Base-by-base conservation (phyloP, 2,329 filamentous ascomycete species). In the Colletotrichum sp. region DNA sequence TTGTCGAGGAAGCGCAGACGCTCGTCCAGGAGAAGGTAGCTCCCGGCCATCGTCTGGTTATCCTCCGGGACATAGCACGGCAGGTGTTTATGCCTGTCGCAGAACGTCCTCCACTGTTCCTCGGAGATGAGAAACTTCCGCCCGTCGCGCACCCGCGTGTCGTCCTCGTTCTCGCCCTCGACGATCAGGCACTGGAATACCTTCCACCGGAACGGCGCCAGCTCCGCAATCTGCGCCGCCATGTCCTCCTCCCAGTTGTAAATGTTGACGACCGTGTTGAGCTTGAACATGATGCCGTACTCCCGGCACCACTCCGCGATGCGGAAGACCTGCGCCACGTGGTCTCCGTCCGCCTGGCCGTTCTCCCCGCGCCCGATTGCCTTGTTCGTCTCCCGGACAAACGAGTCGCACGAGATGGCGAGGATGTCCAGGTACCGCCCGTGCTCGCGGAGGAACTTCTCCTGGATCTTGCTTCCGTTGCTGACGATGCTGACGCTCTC, bases 351-450 rank as follows among this genome's bases (percentile, higher is more conserved):
- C 5, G 57, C 57, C 39, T 68, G 55, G 55, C 36, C 57, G 19
- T 57, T 64, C 22, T 73, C 65, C 5, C 88, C 88, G 9, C 89
- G 85, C 5, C 90, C 89, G 72, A 91, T 91, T 28, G 79, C 81
- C 48, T 84, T 84, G 80, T 91, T 91, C 3, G 88, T 90, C 25
- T 79, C 74, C 71, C 87, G 84, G 73, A 89, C 76, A 78, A 91
- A 91, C 8, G 87, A 90, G 79, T 91, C 89, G 79, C 89, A 91
- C 15, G 86, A 88, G 1, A 91, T 85, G n/a, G 88, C 90, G 19
- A 91, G 80, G 67, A 91, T 88, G 79, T 91, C 89, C 48, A 91
- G 79, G 77, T 86, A 85, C n/a, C 78, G 77, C 11, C 83, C 86
- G 65, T 88, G 81, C 63, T 85, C 68, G 6, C 81, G 75, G 48